Conservation (phyloP, 2,329 filamentous ascomycete genomes). For the Lojkania enalia region DNA sequence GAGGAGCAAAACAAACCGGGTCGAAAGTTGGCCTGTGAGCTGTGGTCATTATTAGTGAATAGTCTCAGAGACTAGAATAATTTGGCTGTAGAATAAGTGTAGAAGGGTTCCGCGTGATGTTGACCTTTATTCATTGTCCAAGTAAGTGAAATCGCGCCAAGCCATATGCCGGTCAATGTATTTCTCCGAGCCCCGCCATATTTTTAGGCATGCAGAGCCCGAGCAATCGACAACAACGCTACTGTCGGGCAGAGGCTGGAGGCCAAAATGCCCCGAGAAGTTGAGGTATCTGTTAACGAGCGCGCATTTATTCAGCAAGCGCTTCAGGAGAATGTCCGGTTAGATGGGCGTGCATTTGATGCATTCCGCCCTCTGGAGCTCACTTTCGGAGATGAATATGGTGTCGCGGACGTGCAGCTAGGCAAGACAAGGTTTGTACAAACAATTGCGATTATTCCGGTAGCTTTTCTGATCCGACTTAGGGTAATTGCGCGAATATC, state of each 20-base stretch:
- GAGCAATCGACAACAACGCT: slow-evolving; percentile 11
- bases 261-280: slow-evolving; percentile 82
- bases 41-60: slow-evolving; percentile 49
- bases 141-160: slow-evolving; percentile 14
- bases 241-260: slow-evolving; percentile 6
- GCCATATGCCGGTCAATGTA: slow-evolving; percentile 21
- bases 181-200: slow-evolving; percentile 30
- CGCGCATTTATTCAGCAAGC: slow-evolving; percentile 83
- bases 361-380: slow-evolving; percentile 77
- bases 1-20: slow-evolving; percentile 63
- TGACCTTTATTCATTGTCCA: slow-evolving; percentile 1
- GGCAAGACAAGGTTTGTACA: slow-evolving; percentile 80
- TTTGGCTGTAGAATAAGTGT: background rate
- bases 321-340: slow-evolving; percentile 75
- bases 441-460: background rate
- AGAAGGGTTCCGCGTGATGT: background rate
- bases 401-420: slow-evolving; percentile 81
- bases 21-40: slow-evolving; percentile 92
- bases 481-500: slow-evolving; percentile 85
- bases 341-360: slow-evolving; percentile 83
- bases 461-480: slow-evolving; percentile 20
- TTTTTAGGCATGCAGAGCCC: slow-evolving; percentile 20
- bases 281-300: slow-evolving; percentile 86
- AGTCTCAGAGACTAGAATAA: too few species aligned
- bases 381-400: slow-evolving; percentile 87